Evolutionary conservation across 1,284 basidiomycete genomes (phyloP).

Genomic region (Chalciporus piperatoides): DNA sequence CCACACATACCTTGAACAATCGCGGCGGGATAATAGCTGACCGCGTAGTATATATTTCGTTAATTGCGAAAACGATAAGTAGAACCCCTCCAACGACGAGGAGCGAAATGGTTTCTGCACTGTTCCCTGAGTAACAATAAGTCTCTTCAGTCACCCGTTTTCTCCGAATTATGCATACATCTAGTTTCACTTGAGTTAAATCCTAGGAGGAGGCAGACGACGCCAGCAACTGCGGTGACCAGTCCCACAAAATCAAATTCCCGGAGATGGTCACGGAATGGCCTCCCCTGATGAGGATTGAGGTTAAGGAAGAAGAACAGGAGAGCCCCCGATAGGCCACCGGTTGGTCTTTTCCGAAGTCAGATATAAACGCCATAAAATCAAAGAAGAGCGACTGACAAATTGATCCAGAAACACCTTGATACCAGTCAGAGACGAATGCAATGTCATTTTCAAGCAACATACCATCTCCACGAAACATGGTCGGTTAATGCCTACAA

Average conservation of each 20-base stretch:
- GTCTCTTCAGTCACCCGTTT: background rate
- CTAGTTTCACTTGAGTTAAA: constrained; percentile 31
- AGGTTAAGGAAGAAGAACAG: constrained; percentile 35
- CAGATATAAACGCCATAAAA: background rate
- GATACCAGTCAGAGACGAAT: constrained; percentile 1
- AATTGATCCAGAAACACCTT: constrained; percentile 38
- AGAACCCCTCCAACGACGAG: constrained; percentile 45
- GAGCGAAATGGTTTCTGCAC: constrained; percentile 43
- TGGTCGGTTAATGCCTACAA: constrained; percentile 42
- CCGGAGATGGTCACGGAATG: constrained; percentile 31
- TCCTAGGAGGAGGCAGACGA: constrained; percentile 45
- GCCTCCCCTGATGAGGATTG: constrained; percentile 32
- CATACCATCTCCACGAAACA: constrained; percentile 36
- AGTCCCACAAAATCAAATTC: constrained; percentile 51
- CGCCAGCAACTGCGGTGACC: constrained; percentile 42
- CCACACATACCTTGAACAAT: constrained; percentile 35
- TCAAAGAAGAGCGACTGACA: constrained; percentile 22
- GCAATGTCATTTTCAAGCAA: background rate
- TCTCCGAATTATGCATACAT: constrained; percentile 15
- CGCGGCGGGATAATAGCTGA: constrained; percentile 52
- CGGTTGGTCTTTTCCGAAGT: constrained; percentile 34
- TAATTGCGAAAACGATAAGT: constrained; percentile 39
- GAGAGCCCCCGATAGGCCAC: constrained; percentile 39
- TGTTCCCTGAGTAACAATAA: constrained; percentile 25
- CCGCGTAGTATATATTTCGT: constrained; percentile 47